Conservation (phyloP, 2,329 filamentous ascomycete genomes). For the Clarireedia hainanense region DNA sequence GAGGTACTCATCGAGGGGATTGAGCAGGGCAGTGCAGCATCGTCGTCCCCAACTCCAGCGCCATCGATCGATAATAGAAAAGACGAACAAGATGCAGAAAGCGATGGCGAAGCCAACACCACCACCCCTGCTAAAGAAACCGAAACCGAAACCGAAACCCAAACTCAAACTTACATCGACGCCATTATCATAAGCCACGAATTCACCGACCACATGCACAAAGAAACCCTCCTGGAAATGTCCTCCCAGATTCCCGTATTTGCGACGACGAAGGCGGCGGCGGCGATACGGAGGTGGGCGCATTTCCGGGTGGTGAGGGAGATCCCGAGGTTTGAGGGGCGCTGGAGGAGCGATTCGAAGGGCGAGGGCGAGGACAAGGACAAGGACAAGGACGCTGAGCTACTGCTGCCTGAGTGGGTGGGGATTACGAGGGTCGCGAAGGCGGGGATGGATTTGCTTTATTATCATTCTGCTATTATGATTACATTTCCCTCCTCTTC, state of each 20-base stretch:
- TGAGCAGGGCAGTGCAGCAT: conserved; percentile 30
- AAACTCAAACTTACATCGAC: neutral
- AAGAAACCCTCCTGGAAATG: conserved; percentile 50
- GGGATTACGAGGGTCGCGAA: conserved; percentile 50
- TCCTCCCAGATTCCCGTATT: conserved; percentile 47
- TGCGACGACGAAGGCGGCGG: conserved; percentile 50
- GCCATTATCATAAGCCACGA: conserved; percentile 45
- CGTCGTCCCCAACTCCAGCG: too few species aligned
- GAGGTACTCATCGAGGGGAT: conserved; percentile 42
- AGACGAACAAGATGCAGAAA: too few species aligned
- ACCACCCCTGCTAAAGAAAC: too few species aligned
- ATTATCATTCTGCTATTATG: conserved; percentile 55
- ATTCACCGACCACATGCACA: conserved; percentile 60
- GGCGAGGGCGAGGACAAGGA: neutral
- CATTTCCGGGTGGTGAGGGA: conserved; percentile 50
- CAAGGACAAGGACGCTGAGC: too few species aligned
- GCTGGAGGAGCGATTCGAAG: conserved; percentile 27
- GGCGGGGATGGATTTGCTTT: conserved; percentile 42
- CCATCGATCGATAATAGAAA: too few species aligned
- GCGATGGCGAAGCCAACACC: too few species aligned
- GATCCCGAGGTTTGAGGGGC: conserved; percentile 19
- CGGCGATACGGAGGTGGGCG: conserved; percentile 47
- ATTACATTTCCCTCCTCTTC: conserved; percentile 39
- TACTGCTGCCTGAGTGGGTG: conserved; percentile 50
- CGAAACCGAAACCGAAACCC: neutral